Base-by-base conservation (phyloP, 2,329 filamentous ascomycete species). In the Neonectria faginata region DNA sequence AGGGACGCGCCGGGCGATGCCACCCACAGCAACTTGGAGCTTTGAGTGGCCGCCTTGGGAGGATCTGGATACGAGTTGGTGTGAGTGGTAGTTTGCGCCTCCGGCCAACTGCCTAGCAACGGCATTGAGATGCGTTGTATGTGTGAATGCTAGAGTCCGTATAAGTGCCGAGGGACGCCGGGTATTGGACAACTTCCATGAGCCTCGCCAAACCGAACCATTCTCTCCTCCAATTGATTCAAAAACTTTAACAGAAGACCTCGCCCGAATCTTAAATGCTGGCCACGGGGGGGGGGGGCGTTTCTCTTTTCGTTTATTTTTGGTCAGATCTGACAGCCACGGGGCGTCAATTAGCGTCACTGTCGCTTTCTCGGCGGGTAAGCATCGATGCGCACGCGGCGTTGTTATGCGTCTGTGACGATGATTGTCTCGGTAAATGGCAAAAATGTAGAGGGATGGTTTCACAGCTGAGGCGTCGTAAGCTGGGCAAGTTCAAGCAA, bases 261-360 rank as follows among this genome's bases (percentile, higher is more conserved):
- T 33, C 31, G 12, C 5, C 12, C 12, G 36, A 39, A 39, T 8
- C 36, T 39, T 6, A n/a, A n/a, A 39, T 16, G 36, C 16, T 39
- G 36, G 36, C 36, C 8, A n/a, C n/a, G n/a, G 3, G 11, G 16
- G 3, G 48, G 51, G 39, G 39, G 3, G 39, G 39, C 39, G 39
- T 42, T 42, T 41, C 20, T 25, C 25, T 42, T 2, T 29, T 29
- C 18, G 39, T 14, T 51, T 45, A 58, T 58, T 58, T 47, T 42
- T 42, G 39, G 56, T 9, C 56, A n/a, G 25, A 42, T 22, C n/a
- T 52, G 47, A 41, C 33, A 62, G 59, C 52, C 45, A 57, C 45
- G 44, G n/a, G 56, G 7, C 77, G 73, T 16, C 74, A 70, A 44
- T 20, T 42, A 20, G 78, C 47, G 77, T 62, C 61, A 75, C 75